A percentile compares a stretch with the other conserved stretches of the same genome.
phyloP scores from a whole-genome alignment of 108 stramenopile genomes.

The Cyclotella baltica region DNA sequence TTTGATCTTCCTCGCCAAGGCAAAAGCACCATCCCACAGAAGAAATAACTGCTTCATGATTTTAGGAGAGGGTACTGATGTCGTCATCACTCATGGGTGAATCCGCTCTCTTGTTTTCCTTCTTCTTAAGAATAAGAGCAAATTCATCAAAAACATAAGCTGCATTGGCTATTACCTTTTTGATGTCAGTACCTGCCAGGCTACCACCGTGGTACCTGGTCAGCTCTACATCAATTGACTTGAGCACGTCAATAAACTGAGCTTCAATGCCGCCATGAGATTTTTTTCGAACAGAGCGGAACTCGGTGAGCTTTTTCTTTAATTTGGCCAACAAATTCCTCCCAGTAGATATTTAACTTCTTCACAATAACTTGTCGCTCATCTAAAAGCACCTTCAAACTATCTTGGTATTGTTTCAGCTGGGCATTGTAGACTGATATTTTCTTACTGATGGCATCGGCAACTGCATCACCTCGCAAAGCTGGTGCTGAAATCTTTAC shows the following conservation, averaged over 20 bases:
- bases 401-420: not conserved
- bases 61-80: not conserved
- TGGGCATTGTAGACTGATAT: too few relatives aligned
- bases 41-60: not conserved
- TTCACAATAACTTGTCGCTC: not conserved
- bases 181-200: not conserved
- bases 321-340: not conserved
- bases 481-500: too few relatives aligned
- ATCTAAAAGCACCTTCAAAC: not conserved
- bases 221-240: not conserved
- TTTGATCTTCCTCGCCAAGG: not conserved
- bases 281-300: not conserved
- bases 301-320: not conserved
- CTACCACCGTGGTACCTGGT: not conserved
- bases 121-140: not conserved
- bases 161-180: not conserved
- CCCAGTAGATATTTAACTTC: not conserved
- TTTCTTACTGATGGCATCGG: too few relatives aligned
- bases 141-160: not conserved
- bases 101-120: not conserved
- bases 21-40: not conserved
- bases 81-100: not conserved
- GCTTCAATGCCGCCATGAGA: not conserved
- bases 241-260: not conserved
- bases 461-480: too few relatives aligned